phyloP scores from a whole-genome alignment of 345 rosid genomes.

The Lenwebbia sp. region DNA sequence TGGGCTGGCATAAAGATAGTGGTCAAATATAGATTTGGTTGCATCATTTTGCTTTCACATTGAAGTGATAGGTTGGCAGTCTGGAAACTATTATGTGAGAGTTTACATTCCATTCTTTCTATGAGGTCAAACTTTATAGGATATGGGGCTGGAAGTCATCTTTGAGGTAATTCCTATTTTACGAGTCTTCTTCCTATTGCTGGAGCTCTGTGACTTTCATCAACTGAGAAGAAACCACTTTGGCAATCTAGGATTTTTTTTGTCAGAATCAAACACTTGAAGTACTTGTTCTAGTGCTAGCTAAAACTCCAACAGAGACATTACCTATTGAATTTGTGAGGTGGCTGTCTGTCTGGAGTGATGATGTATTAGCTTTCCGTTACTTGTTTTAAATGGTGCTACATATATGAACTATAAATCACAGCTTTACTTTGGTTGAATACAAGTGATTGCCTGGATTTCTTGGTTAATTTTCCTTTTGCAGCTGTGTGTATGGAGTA shows the following conservation, averaged over 20 bases:
- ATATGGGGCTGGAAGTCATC: background rate
- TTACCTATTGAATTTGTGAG: background rate
- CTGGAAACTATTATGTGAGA: background rate
- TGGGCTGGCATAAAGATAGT: background rate
- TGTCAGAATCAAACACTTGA: background rate
- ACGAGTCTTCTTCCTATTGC: background rate
- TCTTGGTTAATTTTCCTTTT: background rate
- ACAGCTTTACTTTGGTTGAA: background rate
- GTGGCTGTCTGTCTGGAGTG: background rate
- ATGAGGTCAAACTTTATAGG: background rate
- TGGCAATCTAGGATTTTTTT: background rate
- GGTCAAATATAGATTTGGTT: background rate
- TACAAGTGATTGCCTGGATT: background rate
- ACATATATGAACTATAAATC: background rate
- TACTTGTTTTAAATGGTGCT: background rate
- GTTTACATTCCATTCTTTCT: background rate
- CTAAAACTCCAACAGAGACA: background rate
- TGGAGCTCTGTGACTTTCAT: background rate
- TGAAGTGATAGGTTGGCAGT: background rate
- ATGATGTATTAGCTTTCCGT: background rate
- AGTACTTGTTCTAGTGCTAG: background rate
- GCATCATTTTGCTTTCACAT: background rate
- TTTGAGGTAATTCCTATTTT: background rate
- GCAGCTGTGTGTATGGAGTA: constrained; percentile 81
- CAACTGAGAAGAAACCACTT: background rate